Evolutionary conservation across 208 protist genomes (phyloP).

Genomic region (Lotmaria passim): DNA sequence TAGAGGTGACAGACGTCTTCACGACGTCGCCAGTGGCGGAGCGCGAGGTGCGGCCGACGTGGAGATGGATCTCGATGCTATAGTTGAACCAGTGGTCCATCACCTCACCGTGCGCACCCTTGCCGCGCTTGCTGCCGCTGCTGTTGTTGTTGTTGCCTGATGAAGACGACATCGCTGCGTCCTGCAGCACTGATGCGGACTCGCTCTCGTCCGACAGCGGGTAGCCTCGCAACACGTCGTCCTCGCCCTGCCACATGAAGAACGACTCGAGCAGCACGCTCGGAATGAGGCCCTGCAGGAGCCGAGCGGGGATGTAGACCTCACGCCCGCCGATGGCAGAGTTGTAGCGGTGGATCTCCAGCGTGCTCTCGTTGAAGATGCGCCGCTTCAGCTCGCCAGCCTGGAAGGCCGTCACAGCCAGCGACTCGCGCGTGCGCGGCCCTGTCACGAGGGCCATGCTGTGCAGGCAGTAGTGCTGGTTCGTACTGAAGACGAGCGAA

Average conservation of each 20-base stretch:
- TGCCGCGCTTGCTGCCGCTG: constrained; percentile 11
- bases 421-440: constrained; percentile 38
- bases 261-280: constrained; percentile 80
- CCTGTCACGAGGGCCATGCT: constrained; percentile 49
- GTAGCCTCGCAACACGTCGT: constrained; percentile 82
- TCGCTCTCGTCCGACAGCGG: constrained; percentile 32
- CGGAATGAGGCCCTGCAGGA: constrained; percentile 81
- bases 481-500: constrained; percentile 74
- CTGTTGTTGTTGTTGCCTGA: no score
- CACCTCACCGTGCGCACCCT: constrained; percentile 17
- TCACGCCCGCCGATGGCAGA: constrained; percentile 53
- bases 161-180: constrained; percentile 12
- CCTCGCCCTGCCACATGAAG: constrained; percentile 83
- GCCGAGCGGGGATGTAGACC: constrained; percentile 71
- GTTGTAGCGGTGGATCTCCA: constrained; percentile 80
- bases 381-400: constrained; percentile 72
- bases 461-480: constrained; percentile 75
- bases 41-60: background rate
- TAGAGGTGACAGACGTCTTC: constrained; percentile 3
- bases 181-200: constrained; percentile 22
- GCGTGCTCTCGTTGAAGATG: constrained; percentile 55
- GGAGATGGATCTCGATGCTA: constrained; percentile 58
- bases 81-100: constrained; percentile 78
- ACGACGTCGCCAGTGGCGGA: background rate
- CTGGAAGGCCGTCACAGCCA: constrained; percentile 48